Base-by-base conservation (phyloP, 306 rosid species). In the Trifolium subterraneum region DNA sequence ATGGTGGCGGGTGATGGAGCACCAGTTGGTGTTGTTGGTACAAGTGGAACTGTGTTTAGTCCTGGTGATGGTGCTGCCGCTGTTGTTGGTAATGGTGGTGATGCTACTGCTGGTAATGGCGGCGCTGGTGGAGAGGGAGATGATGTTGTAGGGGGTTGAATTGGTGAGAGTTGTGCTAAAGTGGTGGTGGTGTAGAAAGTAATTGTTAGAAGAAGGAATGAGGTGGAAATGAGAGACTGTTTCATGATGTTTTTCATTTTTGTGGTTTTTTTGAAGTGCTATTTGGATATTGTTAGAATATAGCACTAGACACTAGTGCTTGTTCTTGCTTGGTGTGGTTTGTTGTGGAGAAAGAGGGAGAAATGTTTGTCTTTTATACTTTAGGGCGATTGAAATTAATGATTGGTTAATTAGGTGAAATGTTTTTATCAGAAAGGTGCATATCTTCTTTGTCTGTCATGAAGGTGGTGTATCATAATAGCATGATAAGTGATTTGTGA, bases 1-100 rank as follows among this genome's bases (percentile, higher is more conserved):
- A 54, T 27, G 44, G 85, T 33, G 44, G 85, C 27, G 44, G 85
- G 81, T 1, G 88, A 80, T 0, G 88, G 87, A 45, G 89, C 86
- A 10, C 62, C 82, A 8, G 47, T 70, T 10, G 88, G 87, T 41
- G 87, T 75, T 0, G 14, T 19, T 1, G 87, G 84, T 15, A 84
- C 84, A 2, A 76, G 31, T 7, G 87, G 84, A 22, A 56, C 58
- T 0, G 81, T 71, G 68, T 59, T 83, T 36, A 83, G 6, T 71
- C 84, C 86, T 2, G 86, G 86, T 2, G 84, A 71, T 1, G 81
- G 84, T 0, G 86, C 73, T 1, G 83, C 39, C 1, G 84, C 79
- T 6, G 86, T 62, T 2, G 74, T 63, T 2, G 80, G 22, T 0
- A 42, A 33, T 0, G 52, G 54, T 2, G 90, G 75, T 3, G 84